Percentiles rank a stretch among this genome's conserved stretches.
Conservation (phyloP, 2,329 filamentous ascomycete genomes). For the Talaromyces albobiverticillius region DNA sequence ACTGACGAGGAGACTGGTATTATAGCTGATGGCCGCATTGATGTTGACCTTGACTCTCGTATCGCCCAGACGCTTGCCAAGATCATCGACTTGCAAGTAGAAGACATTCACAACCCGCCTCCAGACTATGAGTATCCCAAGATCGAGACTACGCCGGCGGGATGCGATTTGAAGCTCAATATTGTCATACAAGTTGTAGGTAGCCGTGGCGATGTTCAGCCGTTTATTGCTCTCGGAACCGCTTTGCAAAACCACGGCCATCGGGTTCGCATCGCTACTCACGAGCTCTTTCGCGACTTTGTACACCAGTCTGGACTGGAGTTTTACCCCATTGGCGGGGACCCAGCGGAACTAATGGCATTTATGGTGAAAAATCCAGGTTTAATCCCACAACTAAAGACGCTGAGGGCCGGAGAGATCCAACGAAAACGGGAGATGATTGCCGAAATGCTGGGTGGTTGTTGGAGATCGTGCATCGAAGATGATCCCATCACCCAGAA, state of each 20-base stretch:
- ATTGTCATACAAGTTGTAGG: constrained; percentile 55
- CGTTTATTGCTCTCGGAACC: constrained; percentile 57
- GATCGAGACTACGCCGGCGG: too few species aligned
- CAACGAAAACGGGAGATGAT: constrained; percentile 42
- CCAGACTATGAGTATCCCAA: too few species aligned
- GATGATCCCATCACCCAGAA: constrained; percentile 13
- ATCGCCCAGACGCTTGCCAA: neutral
- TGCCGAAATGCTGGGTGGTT: constrained; percentile 70
- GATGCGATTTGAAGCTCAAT: too few species aligned
- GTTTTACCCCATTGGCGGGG: constrained; percentile 57
- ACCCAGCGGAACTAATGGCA: constrained; percentile 52
- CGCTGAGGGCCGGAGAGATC: neutral
- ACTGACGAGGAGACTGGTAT: too few species aligned
- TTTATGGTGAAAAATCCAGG: constrained; percentile 52
- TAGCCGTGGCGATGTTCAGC: constrained; percentile 43
- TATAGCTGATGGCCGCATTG: neutral
- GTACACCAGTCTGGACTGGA: constrained; percentile 42
- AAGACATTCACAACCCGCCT: neutral
- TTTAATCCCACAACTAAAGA: constrained; percentile 27
- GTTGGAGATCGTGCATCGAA: constrained; percentile 79
- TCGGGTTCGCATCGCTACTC: constrained; percentile 57
- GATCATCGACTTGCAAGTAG: neutral
- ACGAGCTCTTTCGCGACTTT: constrained; percentile 7
- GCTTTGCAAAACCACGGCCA: constrained; percentile 51
- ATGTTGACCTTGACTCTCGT: neutral